Base-by-base conservation (phyloP, 257 asterid genomes). In the Mentha longifolia region DNA sequence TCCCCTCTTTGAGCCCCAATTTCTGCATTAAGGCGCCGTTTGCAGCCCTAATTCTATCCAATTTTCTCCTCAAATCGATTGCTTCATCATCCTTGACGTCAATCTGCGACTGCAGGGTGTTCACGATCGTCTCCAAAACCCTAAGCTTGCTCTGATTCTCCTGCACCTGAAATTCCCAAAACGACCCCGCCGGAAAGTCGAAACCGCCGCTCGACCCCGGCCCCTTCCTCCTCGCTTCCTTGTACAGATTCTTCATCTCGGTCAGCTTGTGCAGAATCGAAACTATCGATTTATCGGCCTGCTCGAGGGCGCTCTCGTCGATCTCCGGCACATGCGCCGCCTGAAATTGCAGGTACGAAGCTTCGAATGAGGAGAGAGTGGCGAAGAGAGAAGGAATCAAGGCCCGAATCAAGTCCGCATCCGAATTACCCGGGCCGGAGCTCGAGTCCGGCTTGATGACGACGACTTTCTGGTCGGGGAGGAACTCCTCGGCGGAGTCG, bases 61-160 rank as follows among this genome's bases (percentile, higher is more conserved):
- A 71, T 71, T 87, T 83, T 35, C 74, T 87, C 84, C 87, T 92
- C 85, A 87, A 76, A 58, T 70, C 69, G 62, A 76, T 83, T 8
- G 92, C 95, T 73, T 95, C 91, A 22, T 88, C 98, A 69, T 86
- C 95, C 87, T 92, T 95, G 12, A 60, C 77, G 62, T 95, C 99
- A 73, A 92, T 89, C 84, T 82, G 87, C 17, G 87, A 84, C 37
- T 88, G 90, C 83, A 89, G 72, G 13, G 88, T 84, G 50, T 95
- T 95, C 81, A 92, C 98, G 60, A 87, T 82, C 9, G 94, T 88
- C 88, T 88, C 97, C 85, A 95, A 68, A 71, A 84, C 85, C 83
- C 99, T 87, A 65, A 95, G 97, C 90, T 92, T 95, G 89, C 96
- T 92, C 95, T 92, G 99, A 85, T 92, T 88, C 96, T 95, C 98